Evolutionary conservation across 2,329 filamentous ascomycete species (phyloP).

Genomic region (Aspergillus sergii): DNA sequence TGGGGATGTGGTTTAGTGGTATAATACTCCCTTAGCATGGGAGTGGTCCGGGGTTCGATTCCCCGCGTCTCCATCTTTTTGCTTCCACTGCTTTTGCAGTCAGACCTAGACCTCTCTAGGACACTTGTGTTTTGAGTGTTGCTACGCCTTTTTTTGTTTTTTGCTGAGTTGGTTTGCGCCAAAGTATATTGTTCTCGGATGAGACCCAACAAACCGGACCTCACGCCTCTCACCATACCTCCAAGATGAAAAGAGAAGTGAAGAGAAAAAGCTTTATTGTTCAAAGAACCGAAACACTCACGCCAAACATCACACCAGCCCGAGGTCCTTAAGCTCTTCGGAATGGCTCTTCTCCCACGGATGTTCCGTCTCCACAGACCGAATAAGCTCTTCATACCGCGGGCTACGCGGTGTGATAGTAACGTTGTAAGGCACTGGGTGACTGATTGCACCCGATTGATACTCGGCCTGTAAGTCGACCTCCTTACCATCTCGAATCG

Average conservation of each 20-base stretch:
- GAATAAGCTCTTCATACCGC: conserved; percentile 36
- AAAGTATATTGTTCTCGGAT: neutral
- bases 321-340: neutral
- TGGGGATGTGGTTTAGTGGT: conserved; percentile 6
- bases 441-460: conserved; percentile 32
- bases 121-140: neutral
- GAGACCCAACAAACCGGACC: neutral
- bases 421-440: conserved; percentile 40
- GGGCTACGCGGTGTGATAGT: conserved; percentile 39
- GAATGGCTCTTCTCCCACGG: conserved; percentile 47
- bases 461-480: conserved; percentile 41
- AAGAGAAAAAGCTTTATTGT: no score
- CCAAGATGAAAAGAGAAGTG: no score
- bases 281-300: neutral
- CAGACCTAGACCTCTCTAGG: no score
- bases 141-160: neutral
- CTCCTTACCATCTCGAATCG: conserved; percentile 16
- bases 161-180: neutral
- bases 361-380: conserved; percentile 35
- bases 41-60: conserved; percentile 4
- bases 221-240: neutral
- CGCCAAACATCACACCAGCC: neutral
- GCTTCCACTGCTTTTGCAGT: neutral
- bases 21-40: conserved; percentile 3
- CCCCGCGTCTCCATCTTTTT: conserved; percentile 3